phyloP scores from a whole-genome alignment of 2,329 filamentous ascomycete species.

The Trichoderma sp. region DNA sequence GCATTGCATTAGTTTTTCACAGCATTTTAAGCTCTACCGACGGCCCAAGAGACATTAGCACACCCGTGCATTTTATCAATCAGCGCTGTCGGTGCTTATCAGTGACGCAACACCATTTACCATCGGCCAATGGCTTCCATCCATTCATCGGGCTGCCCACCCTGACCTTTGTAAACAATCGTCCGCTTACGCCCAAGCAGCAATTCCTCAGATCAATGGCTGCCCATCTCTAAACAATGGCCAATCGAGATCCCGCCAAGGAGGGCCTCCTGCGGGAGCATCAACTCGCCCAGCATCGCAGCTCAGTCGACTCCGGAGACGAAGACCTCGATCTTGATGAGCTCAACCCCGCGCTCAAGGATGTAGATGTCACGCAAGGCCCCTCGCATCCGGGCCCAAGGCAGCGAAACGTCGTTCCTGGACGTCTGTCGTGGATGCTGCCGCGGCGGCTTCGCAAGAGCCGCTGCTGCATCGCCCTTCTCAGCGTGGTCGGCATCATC shows the following conservation, averaged over 20 bases:
- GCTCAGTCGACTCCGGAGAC: constrained; percentile 16
- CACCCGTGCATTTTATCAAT: no score
- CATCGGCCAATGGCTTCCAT: not conserved
- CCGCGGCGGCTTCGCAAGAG: constrained; percentile 23
- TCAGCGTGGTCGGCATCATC: constrained; percentile 5
- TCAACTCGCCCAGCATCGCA: not conserved
- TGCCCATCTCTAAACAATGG: not conserved
- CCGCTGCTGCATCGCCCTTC: constrained; percentile 7
- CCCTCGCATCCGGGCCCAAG: not conserved
- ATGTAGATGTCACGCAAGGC: not conserved
- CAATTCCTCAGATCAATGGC: not conserved
- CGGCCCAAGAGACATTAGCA: no score
- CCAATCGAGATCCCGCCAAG: constrained; percentile 18
- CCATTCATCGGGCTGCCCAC: not conserved
- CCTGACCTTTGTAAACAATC: not conserved
- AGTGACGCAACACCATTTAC: constrained; percentile 10
- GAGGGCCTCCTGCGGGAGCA: constrained; percentile 19
- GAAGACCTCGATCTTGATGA: constrained; percentile 26
- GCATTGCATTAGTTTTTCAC: no score
- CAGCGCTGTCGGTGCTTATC: not conserved
- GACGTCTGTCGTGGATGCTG: constrained; percentile 17
- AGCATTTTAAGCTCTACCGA: no score
- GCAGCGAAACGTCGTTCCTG: not conserved
- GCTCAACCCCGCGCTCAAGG: not conserved
- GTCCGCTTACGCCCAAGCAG: not conserved